Evolutionary conservation across 2,329 filamentous ascomycete species (phyloP).

Genomic region (Knufia petricola): DNA sequence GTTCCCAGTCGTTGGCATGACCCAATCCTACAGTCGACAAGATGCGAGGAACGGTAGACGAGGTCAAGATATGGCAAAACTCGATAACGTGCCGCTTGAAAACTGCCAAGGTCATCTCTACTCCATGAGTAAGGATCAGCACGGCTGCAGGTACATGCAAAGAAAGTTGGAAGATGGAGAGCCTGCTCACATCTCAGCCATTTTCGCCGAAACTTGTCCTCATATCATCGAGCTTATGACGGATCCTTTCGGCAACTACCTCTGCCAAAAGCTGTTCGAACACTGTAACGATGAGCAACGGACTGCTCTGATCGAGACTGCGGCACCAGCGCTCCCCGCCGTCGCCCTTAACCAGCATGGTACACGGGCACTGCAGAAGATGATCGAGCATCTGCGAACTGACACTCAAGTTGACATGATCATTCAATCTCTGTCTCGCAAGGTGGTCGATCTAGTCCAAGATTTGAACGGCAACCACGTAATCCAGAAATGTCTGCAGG

Average conservation of each 20-base stretch:
- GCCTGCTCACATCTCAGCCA: conserved; percentile 75
- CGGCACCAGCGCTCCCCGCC: conserved; percentile 74
- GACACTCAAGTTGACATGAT: conserved; percentile 70
- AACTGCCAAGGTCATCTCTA: conserved; percentile 76
- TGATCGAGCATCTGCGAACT: conserved; percentile 94
- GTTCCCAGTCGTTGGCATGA: conserved; percentile 26
- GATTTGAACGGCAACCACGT: conserved; percentile 98
- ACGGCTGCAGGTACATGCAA: conserved; percentile 92
- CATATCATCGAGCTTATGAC: conserved; percentile 98
- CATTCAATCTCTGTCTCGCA: conserved; percentile 68
- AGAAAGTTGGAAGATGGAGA: conserved; percentile 91
- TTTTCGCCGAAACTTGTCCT: conserved; percentile 85
- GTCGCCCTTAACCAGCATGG: conserved; percentile 97
- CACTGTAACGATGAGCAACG: conserved; percentile 92
- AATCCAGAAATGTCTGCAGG: conserved; percentile 97
- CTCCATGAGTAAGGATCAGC: conserved; percentile 89
- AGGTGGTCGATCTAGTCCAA: conserved; percentile 90
- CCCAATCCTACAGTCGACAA: conserved; percentile 27
- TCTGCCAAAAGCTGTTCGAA: conserved; percentile 96
- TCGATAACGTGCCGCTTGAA: conserved; percentile 73
- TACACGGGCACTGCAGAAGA: conserved; percentile 93
- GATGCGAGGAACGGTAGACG: conserved; percentile 52
- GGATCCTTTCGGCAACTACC: conserved; percentile 97
- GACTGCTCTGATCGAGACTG: conserved; percentile 83
- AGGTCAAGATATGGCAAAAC: conserved; percentile 50